These are phyloP conservation scores for Rubia tinctorum DNA, from an alignment of 305 asterid species.

Conservation along the genomic window DNA sequence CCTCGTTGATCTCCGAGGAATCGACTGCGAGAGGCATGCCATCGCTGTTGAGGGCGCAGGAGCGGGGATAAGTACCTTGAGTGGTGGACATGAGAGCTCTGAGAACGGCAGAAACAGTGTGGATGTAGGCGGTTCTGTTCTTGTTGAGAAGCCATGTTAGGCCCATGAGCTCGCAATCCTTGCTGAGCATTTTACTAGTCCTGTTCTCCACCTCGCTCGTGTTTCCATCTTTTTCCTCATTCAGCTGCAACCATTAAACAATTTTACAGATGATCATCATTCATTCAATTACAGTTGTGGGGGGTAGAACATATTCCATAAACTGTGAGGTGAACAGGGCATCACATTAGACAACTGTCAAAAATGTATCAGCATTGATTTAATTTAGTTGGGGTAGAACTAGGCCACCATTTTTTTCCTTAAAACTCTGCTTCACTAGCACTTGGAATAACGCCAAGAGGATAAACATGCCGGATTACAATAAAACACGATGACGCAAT, in stretches of 20 bases:
- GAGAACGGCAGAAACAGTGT: slow-evolving; percentile 76
- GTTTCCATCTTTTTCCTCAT: slow-evolving; percentile 37
- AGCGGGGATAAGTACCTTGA: slow-evolving; percentile 39
- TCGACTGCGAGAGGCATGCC: slow-evolving; percentile 94
- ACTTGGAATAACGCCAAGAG: too few species aligned
- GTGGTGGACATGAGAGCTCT: slow-evolving; percentile 71
- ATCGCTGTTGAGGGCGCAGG: slow-evolving; percentile 67
- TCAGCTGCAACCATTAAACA: slow-evolving; percentile 44
- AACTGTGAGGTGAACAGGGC: neutral
- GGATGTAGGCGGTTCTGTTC: slow-evolving; percentile 62
- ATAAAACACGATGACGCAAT: neutral
- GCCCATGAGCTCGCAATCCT: slow-evolving; percentile 86
- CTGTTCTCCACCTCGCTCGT: slow-evolving; percentile 41
- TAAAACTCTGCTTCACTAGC: too few species aligned
- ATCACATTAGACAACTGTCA: neutral
- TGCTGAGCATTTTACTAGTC: slow-evolving; percentile 55
- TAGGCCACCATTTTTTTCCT: neutral
- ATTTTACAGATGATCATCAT: too few species aligned
- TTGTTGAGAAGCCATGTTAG: slow-evolving; percentile 88
- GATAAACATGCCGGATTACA: neutral
- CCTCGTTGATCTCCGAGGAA: slow-evolving; percentile 62
- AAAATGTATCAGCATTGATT: neutral
- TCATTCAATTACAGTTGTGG: too few species aligned
- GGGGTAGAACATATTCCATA: neutral
- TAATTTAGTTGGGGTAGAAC: too few species aligned